These are phyloP conservation scores for Fusarium nisikadoi DNA, from an alignment of 2,329 filamentous ascomycete genomes.

Conservation along the genomic window DNA sequence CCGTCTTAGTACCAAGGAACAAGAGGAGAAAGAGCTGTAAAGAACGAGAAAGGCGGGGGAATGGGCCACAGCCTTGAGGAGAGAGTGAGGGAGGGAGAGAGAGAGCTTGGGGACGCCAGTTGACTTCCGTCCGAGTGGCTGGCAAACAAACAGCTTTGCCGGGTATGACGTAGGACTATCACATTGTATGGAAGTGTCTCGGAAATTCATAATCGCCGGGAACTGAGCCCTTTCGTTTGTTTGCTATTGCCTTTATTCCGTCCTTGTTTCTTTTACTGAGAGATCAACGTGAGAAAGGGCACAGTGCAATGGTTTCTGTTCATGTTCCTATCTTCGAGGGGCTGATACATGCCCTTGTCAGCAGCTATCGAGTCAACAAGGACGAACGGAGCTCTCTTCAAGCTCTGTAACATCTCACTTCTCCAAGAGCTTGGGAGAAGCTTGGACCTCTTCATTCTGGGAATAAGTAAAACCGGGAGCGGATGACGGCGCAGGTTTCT, in stretches of 20 bases:
- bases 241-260: not conserved
- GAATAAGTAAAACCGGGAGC: conserved; percentile 1
- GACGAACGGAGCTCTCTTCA: conserved; percentile 24
- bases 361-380: conserved; percentile 21
- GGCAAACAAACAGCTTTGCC: conserved; percentile 23
- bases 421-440: conserved; percentile 8
- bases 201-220: not conserved
- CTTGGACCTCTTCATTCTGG: conserved; percentile 14
- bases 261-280: not conserved
- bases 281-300: not conserved
- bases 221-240: conserved; percentile 13
- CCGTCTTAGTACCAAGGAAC: conserved; percentile 12
- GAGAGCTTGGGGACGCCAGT: not conserved
- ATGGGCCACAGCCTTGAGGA: not conserved
- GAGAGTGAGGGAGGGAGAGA: not conserved
- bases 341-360: conserved; percentile 10
- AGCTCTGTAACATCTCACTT: conserved; percentile 34
- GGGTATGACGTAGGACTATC: conserved; percentile 30
- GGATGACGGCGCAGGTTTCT: conserved; percentile 31
- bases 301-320: not conserved
- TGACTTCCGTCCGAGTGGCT: conserved; percentile 19
- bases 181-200: conserved; percentile 20
- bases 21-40: not conserved
- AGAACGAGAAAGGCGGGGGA: conserved; percentile 4
- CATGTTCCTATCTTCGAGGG: not conserved